These are phyloP conservation scores for Acanthamoeba sp. DNA, from an alignment of 208 protist species.

Conservation along the genomic window DNA sequence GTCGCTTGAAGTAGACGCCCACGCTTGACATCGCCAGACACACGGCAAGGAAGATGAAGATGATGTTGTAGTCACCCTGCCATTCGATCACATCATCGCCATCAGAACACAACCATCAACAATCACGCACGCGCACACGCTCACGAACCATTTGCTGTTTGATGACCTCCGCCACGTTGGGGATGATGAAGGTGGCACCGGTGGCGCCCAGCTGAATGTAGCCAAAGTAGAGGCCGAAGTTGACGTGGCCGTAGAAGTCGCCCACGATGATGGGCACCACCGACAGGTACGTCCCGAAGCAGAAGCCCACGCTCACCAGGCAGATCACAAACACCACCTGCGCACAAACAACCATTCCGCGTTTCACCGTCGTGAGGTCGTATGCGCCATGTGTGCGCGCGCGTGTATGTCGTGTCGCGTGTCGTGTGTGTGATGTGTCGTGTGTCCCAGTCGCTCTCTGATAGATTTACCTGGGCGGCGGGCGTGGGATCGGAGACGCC, in stretches of 20 bases:
- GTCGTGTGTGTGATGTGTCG: no score
- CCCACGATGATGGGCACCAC: conserved; percentile 31
- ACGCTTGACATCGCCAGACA: not conserved
- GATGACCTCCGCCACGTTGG: conserved; percentile 18
- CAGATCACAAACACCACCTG: conserved; percentile 43
- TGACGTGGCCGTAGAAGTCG: conserved; percentile 32
- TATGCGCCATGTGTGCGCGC: not conserved
- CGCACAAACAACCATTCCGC: not conserved
- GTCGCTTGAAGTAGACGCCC: conserved; percentile 40
- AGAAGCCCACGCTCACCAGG: conserved; percentile 22
- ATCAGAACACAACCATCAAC: not conserved
- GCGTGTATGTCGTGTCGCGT: not conserved
- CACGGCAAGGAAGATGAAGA: conserved; percentile 4
- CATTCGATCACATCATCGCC: not conserved
- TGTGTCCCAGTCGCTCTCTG: no score
- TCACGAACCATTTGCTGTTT: conserved; percentile 10
- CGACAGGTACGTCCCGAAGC: conserved; percentile 15
- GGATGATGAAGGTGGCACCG: not conserved
- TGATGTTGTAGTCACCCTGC: conserved; percentile 19
- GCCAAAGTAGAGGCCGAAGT: conserved; percentile 42
- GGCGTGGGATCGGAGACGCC: not conserved
- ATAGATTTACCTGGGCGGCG: not conserved
- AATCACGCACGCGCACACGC: not conserved
- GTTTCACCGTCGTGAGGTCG: not conserved
- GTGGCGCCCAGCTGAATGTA: conserved; percentile 28